Percentiles rank a stretch among this genome's conserved stretches.
Evolutionary conservation across 148 eudicot species (phyloP).

Genomic region (Limonium bicolor): DNA sequence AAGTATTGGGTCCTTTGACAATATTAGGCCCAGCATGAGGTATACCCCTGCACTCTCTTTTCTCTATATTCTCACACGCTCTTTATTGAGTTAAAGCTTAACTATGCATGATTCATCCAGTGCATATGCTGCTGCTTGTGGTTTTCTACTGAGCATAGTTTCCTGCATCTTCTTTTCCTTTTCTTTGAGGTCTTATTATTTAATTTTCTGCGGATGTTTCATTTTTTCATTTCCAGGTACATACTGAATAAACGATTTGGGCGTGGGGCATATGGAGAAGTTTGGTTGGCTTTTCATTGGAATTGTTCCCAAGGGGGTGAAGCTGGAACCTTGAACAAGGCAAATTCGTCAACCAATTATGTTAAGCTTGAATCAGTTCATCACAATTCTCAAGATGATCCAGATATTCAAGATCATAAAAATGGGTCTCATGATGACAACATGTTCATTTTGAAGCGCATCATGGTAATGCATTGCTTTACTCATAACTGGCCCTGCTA

Average conservation of each 20-base stretch:
- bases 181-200: neutral
- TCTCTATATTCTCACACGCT: no score
- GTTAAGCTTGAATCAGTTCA: slow-evolving; percentile 15
- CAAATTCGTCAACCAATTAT: slow-evolving; percentile 17
- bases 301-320: slow-evolving; percentile 40
- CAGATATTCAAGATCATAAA: slow-evolving; percentile 24
- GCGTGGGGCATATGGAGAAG: slow-evolving; percentile 98
- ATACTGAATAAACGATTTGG: slow-evolving; percentile 68
- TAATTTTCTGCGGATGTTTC: neutral
- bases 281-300: slow-evolving; percentile 98
- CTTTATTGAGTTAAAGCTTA: no score
- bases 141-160: no score
- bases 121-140: no score
- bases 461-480: slow-evolving; percentile 47
- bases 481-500: no score
- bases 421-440: slow-evolving; percentile 20
- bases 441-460: slow-evolving; percentile 81
- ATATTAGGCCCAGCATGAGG: slow-evolving; percentile 52
- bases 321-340: slow-evolving; percentile 20
- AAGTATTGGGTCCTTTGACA: slow-evolving; percentile 40
- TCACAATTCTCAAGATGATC: slow-evolving; percentile 15
- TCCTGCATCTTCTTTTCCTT: neutral
- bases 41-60: slow-evolving; percentile 10
- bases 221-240: slow-evolving; percentile 34
- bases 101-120: no score